Evolutionary conservation across 257 asterid genomes (phyloP).

Genomic region (Galeopsis tetrahit): DNA sequence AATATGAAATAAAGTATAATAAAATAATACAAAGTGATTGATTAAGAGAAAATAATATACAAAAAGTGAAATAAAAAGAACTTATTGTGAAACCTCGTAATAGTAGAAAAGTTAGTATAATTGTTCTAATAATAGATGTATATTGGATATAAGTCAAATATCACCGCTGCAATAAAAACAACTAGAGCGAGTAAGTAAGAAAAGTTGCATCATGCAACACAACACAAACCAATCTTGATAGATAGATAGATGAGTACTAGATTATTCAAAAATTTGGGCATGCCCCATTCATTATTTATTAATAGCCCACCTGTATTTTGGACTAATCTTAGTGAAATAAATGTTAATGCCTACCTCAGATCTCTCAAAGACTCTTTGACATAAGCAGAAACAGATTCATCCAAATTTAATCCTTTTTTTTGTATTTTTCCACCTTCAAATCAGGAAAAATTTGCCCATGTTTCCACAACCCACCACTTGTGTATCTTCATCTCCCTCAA

Average conservation of each 20-base stretch:
- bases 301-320: conserved; percentile 37
- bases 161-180: background rate
- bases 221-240: background rate
- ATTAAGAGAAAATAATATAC: too few relatives aligned
- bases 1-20: too few relatives aligned
- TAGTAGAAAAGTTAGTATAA: too few relatives aligned
- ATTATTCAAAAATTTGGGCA: conserved; percentile 1
- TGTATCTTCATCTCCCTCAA: conserved; percentile 22
- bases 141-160: background rate
- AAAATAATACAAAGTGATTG: too few relatives aligned
- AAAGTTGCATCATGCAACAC: background rate
- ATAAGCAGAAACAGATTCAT: conserved; percentile 52
- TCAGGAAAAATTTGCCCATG: conserved; percentile 23
- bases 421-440: conserved; percentile 22
- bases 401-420: conserved; percentile 3
- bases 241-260: background rate
- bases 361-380: conserved; percentile 61
- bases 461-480: conserved; percentile 33
- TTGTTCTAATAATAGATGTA: background rate
- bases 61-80: too few relatives aligned
- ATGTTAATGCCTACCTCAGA: conserved; percentile 50
- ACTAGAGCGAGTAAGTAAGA: too few relatives aligned
- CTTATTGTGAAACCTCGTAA: too few relatives aligned
- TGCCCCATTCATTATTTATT: conserved; percentile 34
- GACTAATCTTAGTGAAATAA: conserved; percentile 30